Evolutionary conservation across 106 monocot genomes (phyloP), one percentile per base, ranked within the genome.

Genomic region (Dactylorhiza incarnata): DNA sequence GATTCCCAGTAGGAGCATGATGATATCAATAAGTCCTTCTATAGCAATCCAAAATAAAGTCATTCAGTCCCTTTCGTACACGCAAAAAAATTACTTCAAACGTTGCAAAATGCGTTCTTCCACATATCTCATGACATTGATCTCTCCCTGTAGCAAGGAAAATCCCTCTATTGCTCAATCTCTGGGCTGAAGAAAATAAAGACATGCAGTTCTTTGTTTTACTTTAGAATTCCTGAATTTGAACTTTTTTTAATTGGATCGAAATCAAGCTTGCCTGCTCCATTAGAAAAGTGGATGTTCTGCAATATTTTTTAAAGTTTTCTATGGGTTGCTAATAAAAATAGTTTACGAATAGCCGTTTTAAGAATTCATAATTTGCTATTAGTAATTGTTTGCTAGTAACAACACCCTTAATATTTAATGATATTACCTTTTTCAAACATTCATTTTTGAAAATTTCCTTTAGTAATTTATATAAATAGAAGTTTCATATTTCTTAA

Each of bases 101-200:
- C 55, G 16, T 3, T 66, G 50, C 25, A 72, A n/a, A n/a, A n/a
- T 29, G 73, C 48, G 22, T 29, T 52, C 6, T 25, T 8, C 17
- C 5, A 51, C n/a, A 19, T 25, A 6, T 67, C 48, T 68, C 46
- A 48, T 9, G 9, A 9, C 15, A 76, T 45, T 53, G 43, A 10
- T 54, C 7, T 78, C 23, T 48, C 19, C 20, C 76, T 67, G 17
- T 77, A 91, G 87, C 73, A 91, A 82, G 94, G 84, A 20, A 83
- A 88, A 63, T 73, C 85, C 90, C 88, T 72, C 73, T 85, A 26
- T 79, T 79, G 48, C 77, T 90, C 53, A 90, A 94, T 80, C 76
- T 89, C 54, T 90, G 91, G 94, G 94, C 0, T 16, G 63, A 63
- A 63, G 15, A 5, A 63, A 54, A 73, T 45, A 56, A n/a, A 5